Evolutionary conservation across 495 filamentous ascomycete species (phyloP), one percentile per base, ranked within the genome.

Genomic region (Penicillium argentinense): DNA sequence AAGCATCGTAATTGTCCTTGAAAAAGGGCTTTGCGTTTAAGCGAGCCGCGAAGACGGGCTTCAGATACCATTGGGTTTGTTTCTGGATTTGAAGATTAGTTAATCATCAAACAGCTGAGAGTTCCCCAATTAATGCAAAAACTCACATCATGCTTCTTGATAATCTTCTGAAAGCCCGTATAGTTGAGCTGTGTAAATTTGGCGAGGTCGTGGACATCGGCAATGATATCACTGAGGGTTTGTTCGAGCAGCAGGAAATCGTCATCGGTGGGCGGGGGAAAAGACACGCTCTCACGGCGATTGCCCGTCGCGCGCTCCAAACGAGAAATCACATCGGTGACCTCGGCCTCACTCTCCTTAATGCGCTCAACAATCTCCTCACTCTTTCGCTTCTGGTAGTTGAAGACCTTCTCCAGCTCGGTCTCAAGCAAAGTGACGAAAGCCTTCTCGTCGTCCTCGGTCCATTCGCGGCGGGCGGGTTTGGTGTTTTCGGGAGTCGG

Each of bases 121-220:
- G 12, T 14, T 13, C 29, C 16, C 18, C 11, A 19, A 9, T 21
- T 9, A 27, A 9, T 25, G 26, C 5, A 44, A 16, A 3, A 29
- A 79, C 87, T 42, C 70, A 93, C 89, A 76, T 99, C 93, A 67
- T 99, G 93, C 74, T 99, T 99, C 75, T 99, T 99, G 64, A 99
- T 96, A 57, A 99, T 99, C 75, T 99, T 99, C 75, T 97, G 95
- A 60, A 99, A 99, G 1, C 95, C 93, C 1, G 92, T 97, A 60
- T 99, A 99, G 67, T 99, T 99, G 62, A 99, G 71, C 69, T 97
- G 91, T 4, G 93, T 95, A 57, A 97, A 99, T 69, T 97, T 97
- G 58, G 95, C 95, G 57, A 99, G 73, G 65, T 99, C 93, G 62
- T 99, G 93, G 9, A 99, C 95, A 63, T 99, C 93, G 42, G 95